phyloP scores from a whole-genome alignment of 1,139 yeast species.

The Kodamaea sp. region DNA sequence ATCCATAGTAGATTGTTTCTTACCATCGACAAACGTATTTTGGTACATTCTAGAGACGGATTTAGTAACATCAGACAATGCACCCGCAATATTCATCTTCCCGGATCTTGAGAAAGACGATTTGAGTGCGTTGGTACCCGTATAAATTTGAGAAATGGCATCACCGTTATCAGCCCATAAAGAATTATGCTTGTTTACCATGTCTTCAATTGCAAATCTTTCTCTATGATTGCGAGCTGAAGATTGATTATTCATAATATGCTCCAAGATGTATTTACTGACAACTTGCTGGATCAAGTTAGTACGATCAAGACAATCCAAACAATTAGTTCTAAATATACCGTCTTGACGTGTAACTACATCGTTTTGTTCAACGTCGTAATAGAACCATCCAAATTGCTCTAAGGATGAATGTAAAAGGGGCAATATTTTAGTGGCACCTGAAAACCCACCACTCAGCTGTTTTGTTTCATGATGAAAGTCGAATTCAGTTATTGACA shows the following conservation, averaged over 20 bases:
- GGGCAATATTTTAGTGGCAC: conserved; percentile 71
- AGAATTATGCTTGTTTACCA: conserved; percentile 66
- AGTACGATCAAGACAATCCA: conserved; percentile 94
- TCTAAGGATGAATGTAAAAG: conserved; percentile 60
- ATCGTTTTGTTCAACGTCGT: conserved; percentile 36
- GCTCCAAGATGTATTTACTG: conserved; percentile 54
- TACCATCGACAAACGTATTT: conserved; percentile 91
- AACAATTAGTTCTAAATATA: conserved; percentile 85
- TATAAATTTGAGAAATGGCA: conserved; percentile 91
- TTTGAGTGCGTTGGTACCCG: conserved; percentile 95
- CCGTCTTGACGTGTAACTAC: conserved; percentile 78
- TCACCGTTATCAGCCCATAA: conserved; percentile 99
- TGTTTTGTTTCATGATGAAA: conserved; percentile 86
- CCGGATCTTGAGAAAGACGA: conserved; percentile 93
- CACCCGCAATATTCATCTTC: conserved; percentile 94
- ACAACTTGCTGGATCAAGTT: conserved; percentile 89
- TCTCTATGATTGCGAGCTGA: conserved; percentile 20
- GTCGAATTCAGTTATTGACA: conserved; percentile 77
- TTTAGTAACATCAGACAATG: conserved; percentile 91
- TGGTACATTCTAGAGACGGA: conserved; percentile 94
- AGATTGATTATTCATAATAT: conserved; percentile 54
- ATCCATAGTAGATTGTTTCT: conserved; percentile 85
- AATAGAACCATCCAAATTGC: conserved; percentile 71
- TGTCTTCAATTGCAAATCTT: conserved; percentile 35
- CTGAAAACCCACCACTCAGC: conserved; percentile 74